Percentiles rank a stretch among this genome's conserved stretches.
Evolutionary conservation across 1,139 yeast species (phyloP).

Genomic region (Sugiyamaella xylanicola): DNA sequence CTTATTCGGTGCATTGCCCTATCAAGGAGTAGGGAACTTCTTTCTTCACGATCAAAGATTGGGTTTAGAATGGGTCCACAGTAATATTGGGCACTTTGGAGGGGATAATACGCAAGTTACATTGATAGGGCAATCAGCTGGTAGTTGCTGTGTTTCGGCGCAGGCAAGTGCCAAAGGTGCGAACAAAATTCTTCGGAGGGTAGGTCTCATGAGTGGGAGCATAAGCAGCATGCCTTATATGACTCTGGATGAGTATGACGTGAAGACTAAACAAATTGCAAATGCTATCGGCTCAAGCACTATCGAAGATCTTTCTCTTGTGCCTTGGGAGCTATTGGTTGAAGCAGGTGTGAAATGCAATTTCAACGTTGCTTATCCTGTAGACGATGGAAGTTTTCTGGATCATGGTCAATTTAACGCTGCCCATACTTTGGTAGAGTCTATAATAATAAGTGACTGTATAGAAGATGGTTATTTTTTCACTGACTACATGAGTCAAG

Average conservation of each 20-base stretch:
- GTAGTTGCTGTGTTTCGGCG: slow-evolving; percentile 33
- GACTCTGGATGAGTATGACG: slow-evolving; percentile 24
- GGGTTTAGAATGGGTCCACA: slow-evolving; percentile 43
- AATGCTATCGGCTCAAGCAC: slow-evolving; percentile 17
- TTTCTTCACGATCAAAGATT: slow-evolving; percentile 43
- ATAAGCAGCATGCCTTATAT: slow-evolving; percentile 23
- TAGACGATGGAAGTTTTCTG: slow-evolving; percentile 31
- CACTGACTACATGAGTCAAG: slow-evolving; percentile 24
- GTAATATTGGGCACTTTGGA: slow-evolving; percentile 41
- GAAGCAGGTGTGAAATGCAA: slow-evolving; percentile 26
- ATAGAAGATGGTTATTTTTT: slow-evolving; percentile 33
- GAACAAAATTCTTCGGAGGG: slow-evolving; percentile 25
- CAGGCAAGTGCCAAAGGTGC: slow-evolving; percentile 25
- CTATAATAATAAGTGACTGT: slow-evolving; percentile 33
- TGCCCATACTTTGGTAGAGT: slow-evolving; percentile 19
- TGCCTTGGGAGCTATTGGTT: slow-evolving; percentile 30
- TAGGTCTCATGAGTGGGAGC: slow-evolving; percentile 32
- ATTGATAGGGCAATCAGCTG: slow-evolving; percentile 46
- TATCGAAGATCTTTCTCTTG: slow-evolving; percentile 22
- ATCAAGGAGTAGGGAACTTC: slow-evolving; percentile 35
- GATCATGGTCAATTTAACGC: slow-evolving; percentile 22
- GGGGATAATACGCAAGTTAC: slow-evolving; percentile 45
- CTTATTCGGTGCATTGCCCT: slow-evolving; percentile 40
- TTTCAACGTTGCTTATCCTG: slow-evolving; percentile 28
- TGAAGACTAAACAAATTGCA: slow-evolving; percentile 22